Evolutionary conservation across 2,329 filamentous ascomycete genomes (phyloP), one percentile per base, ranked within the genome.

Genomic region (Epichloe hybrida): DNA sequence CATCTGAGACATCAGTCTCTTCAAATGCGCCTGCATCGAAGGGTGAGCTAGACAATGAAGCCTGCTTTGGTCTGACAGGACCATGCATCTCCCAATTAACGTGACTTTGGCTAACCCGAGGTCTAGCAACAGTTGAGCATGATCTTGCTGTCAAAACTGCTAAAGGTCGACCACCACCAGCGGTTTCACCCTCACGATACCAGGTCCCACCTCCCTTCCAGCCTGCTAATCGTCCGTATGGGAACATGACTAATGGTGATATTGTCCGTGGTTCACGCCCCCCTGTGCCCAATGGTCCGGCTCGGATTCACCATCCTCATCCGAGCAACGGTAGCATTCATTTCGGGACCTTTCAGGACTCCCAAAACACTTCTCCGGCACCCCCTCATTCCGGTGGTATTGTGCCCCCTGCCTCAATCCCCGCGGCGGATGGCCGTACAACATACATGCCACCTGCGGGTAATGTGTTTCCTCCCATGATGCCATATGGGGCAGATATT

Each of bases 291-390:
- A 66, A 66, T 41, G 65, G 64, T 23, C 67, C 61, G n/a, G 61
- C 59, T 20, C 62, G 59, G 35, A 61, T 74, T 57, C 75, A 80
- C 55, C 74, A 78, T 48, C 62, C 71, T 40, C 77, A 76, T 50
- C 72, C 70, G 13, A 81, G 75, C 60, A 73, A 73, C 52, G 71
- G 75, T 38, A 80, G 73, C 60, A 65, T 81, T 48, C 70, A 80
- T 54, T 81, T 82, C 57, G 76, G 76, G 36, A 69, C 68, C 6
- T 75, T 77, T 54, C 66, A 72, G 35, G 73, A 71, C 20, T 82
- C 80, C 12, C 74, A 76, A 57, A 74, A 70, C 49, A 76, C 79
- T 1, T 83, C 80, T 5, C 80, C 80, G 1, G 75, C 69, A 20
- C 72, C 72, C 76, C 76, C 75, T 49, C 69, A 64, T 44, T 71